Conservation (phyloP, 768 basidiomycete genomes). For the Termitomyces sp. region DNA sequence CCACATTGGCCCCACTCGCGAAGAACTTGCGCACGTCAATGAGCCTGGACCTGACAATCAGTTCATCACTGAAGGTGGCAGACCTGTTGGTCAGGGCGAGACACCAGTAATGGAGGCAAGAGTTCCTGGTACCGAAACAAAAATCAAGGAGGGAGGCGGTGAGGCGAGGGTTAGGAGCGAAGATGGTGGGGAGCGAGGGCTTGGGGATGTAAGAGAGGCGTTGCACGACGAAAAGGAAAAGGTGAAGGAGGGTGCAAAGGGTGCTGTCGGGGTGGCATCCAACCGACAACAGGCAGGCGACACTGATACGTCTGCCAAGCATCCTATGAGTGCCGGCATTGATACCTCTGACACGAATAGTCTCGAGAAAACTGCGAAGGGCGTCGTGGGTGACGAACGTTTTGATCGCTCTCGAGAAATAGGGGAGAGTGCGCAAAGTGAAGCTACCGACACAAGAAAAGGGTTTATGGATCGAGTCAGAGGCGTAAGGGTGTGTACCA, state of each 20-base stretch:
- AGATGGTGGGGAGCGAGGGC: slow-evolving; percentile 26
- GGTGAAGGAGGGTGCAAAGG: slow-evolving; percentile 8
- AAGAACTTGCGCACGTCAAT: slow-evolving; percentile 60
- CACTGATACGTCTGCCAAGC: background rate
- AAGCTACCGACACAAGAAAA: slow-evolving; percentile 24
- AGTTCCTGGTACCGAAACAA: slow-evolving; percentile 27
- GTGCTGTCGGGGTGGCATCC: background rate
- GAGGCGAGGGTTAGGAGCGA: slow-evolving; percentile 27
- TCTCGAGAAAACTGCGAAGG: slow-evolving; percentile 3
- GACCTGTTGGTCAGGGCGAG: slow-evolving; percentile 23
- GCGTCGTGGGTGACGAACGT: slow-evolving; percentile 4
- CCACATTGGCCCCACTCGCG: slow-evolving; percentile 58
- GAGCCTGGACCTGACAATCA: slow-evolving; percentile 63
- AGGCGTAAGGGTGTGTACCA: slow-evolving; percentile 30
- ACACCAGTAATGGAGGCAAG: slow-evolving; percentile 28
- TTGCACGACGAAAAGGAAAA: slow-evolving; percentile 14
- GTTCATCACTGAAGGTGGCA: slow-evolving; percentile 49
- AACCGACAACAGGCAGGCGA: background rate
- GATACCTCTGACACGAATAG: slow-evolving; percentile 2
- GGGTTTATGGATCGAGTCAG: slow-evolving; percentile 29
- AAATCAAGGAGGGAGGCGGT: slow-evolving; percentile 33
- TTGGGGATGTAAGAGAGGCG: slow-evolving; percentile 21
- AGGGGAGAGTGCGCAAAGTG: slow-evolving; percentile 6
- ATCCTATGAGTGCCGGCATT: background rate
- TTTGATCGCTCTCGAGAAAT: slow-evolving; percentile 17